These are phyloP conservation scores for Magnaporthiopsis poae DNA, from an alignment of 2,329 filamentous ascomycete genomes.

Conservation along the genomic window DNA sequence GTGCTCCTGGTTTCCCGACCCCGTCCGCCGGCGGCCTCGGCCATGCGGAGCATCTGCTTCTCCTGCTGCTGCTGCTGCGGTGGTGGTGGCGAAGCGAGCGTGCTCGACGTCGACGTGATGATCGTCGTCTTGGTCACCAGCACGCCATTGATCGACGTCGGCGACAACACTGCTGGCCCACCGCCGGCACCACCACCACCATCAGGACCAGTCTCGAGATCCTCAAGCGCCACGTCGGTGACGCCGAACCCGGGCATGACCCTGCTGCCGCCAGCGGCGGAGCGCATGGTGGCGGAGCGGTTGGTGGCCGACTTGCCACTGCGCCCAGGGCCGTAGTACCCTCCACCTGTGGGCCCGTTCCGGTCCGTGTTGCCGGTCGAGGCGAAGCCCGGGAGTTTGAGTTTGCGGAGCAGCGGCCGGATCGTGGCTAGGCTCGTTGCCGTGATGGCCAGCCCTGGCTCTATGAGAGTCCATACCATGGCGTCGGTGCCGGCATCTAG, in stretches of 20 bases:
- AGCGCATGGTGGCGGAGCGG: conserved; percentile 1
- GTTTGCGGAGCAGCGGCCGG: conserved; percentile 41
- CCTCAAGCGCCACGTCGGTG: conserved; percentile 28
- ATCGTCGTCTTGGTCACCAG: background rate
- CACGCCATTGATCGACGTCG: too few species aligned
- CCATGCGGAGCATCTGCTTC: background rate
- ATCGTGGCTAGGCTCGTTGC: conserved; percentile 46
- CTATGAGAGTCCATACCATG: conserved; percentile 48
- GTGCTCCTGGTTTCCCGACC: background rate
- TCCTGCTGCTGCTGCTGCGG: background rate
- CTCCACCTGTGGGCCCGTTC: conserved; percentile 20
- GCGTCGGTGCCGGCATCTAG: conserved; percentile 39
- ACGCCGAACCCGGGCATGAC: conserved; percentile 26
- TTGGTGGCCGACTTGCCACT: conserved; percentile 13
- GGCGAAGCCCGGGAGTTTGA: conserved; percentile 37
- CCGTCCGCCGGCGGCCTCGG: too few species aligned
- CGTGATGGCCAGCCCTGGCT: conserved; percentile 45
- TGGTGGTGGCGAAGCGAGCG: background rate
- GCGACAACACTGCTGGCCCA: conserved; percentile 8
- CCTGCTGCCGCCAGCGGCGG: conserved; percentile 8
- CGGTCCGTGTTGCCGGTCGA: conserved; percentile 25
- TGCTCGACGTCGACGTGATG: background rate
- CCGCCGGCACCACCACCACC: background rate
- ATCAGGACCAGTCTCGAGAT: conserved; percentile 20
- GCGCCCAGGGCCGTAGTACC: conserved; percentile 17